phyloP scores from a whole-genome alignment of 768 basidiomycete genomes.

The Panaeolus cyanescens region DNA sequence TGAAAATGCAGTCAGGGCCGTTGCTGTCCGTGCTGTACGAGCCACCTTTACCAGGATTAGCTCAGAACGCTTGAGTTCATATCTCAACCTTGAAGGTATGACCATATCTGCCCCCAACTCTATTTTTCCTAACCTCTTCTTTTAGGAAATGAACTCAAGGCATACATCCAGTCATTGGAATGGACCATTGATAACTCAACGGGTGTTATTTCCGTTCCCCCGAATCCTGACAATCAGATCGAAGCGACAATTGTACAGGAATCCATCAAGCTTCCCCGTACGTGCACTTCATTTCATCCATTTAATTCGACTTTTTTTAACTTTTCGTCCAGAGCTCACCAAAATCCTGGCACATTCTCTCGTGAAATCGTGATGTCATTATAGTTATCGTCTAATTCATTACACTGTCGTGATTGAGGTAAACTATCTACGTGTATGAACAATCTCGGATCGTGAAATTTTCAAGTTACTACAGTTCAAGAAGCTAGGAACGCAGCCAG shows the following conservation, averaged over 20 bases:
- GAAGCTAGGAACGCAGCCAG: conserved; percentile 56
- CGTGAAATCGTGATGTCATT: neutral
- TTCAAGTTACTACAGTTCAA: conserved; percentile 5
- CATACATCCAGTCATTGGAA: conserved; percentile 63
- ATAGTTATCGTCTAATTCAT: neutral
- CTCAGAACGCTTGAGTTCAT: conserved; percentile 65
- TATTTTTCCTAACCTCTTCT: neutral
- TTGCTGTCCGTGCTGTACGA: conserved; percentile 75
- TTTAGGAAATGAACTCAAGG: conserved; percentile 56
- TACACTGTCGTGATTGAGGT: conserved; percentile 3
- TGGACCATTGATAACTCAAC: conserved; percentile 62
- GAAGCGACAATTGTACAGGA: conserved; percentile 85
- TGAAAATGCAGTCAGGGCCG: conserved; percentile 79
- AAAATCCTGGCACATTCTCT: conserved; percentile 74
- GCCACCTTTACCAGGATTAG: conserved; percentile 79
- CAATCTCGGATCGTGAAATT: neutral
- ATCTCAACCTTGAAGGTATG: conserved; percentile 68
- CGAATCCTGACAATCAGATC: conserved; percentile 88
- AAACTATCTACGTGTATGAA: conserved; percentile 1
- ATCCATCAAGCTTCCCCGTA: conserved; percentile 79
- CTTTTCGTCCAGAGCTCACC: conserved; percentile 54
- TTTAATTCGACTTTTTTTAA: conserved; percentile 7
- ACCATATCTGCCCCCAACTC: neutral
- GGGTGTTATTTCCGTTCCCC: conserved; percentile 67
- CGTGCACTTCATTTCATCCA: conserved; percentile 28